Conservation (phyloP, 768 basidiomycete species). For the Trametopsis cervina region DNA sequence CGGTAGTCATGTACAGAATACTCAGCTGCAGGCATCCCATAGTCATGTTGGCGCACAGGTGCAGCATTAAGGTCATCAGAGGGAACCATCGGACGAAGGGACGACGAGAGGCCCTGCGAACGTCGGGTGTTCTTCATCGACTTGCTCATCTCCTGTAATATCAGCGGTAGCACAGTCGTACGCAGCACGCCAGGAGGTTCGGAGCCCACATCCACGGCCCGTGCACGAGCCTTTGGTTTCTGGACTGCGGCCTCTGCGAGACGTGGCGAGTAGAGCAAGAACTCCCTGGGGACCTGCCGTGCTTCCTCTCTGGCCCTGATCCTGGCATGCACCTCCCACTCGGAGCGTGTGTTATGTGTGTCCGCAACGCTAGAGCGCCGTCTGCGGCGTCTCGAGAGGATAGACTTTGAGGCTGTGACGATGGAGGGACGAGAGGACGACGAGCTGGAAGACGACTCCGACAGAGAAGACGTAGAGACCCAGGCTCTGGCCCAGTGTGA, state of each 20-base stretch:
- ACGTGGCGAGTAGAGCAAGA: slow-evolving; percentile 58
- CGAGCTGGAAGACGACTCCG: slow-evolving; percentile 36
- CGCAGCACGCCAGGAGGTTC: slow-evolving; percentile 25
- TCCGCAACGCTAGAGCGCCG: slow-evolving; percentile 44
- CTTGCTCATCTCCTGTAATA: slow-evolving; percentile 44
- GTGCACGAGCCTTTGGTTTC: slow-evolving; percentile 1
- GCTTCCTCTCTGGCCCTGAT: slow-evolving; percentile 59
- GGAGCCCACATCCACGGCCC: not conserved
- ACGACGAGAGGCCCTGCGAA: slow-evolving; percentile 16
- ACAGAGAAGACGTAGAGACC: slow-evolving; percentile 34
- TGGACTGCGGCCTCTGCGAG: slow-evolving; percentile 8
- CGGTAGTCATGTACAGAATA: not conserved
- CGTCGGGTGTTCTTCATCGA: slow-evolving; percentile 34
- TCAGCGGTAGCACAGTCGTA: slow-evolving; percentile 40
- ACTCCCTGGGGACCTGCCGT: slow-evolving; percentile 53
- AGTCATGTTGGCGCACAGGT: slow-evolving; percentile 24
- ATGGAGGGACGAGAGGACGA: slow-evolving; percentile 28
- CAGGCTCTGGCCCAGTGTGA: slow-evolving; percentile 61
- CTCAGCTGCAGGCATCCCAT: slow-evolving; percentile 27
- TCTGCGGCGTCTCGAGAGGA: slow-evolving; percentile 32
- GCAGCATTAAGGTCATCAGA: slow-evolving; percentile 11
- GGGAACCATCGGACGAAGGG: not conserved
- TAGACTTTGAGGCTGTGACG: slow-evolving; percentile 25
- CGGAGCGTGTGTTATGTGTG: slow-evolving; percentile 45
- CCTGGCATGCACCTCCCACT: slow-evolving; percentile 53